A percentile compares a stretch with the other conserved stretches of the same genome.
phyloP scores from a whole-genome alignment of 1,284 basidiomycete genomes.

The Trichosporon coremiiforme region DNA sequence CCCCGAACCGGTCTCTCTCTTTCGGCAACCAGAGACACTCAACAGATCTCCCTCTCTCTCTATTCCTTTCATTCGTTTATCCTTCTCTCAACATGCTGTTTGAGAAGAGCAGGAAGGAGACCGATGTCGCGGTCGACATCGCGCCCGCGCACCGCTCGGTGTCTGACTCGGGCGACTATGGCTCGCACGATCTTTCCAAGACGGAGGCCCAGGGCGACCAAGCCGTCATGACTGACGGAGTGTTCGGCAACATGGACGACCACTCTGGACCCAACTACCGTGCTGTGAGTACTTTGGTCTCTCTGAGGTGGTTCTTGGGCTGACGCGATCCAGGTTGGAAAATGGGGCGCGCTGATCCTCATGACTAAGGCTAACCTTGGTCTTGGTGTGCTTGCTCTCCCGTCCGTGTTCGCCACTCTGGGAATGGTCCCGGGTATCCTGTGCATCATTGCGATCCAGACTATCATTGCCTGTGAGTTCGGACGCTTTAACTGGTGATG shows the following conservation, averaged over 20 bases:
- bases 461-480: constrained; percentile 43
- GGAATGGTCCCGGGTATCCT: constrained; percentile 47
- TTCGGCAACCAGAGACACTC: not conserved
- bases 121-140: constrained; percentile 7
- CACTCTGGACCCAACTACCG: constrained; percentile 40
- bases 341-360: constrained; percentile 34
- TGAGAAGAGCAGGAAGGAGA: constrained; percentile 1
- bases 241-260: constrained; percentile 39
- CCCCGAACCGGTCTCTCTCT: not conserved
- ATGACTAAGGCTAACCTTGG: constrained; percentile 46
- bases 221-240: constrained; percentile 31
- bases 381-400: constrained; percentile 47
- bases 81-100: constrained; percentile 3
- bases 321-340: constrained; percentile 28
- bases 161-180: constrained; percentile 10
- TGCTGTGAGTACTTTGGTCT: constrained; percentile 28
- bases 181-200: constrained; percentile 1
- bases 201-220: not conserved
- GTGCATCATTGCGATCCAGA: constrained; percentile 40
- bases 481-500: too few species aligned
- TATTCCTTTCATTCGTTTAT: not conserved
- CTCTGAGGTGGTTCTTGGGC: not conserved
- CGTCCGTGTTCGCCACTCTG: constrained; percentile 39
- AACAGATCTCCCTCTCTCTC: not conserved
- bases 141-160: not conserved